phyloP scores from a whole-genome alignment of 352 stramenopile genomes.

The Phytophthora cajani region DNA sequence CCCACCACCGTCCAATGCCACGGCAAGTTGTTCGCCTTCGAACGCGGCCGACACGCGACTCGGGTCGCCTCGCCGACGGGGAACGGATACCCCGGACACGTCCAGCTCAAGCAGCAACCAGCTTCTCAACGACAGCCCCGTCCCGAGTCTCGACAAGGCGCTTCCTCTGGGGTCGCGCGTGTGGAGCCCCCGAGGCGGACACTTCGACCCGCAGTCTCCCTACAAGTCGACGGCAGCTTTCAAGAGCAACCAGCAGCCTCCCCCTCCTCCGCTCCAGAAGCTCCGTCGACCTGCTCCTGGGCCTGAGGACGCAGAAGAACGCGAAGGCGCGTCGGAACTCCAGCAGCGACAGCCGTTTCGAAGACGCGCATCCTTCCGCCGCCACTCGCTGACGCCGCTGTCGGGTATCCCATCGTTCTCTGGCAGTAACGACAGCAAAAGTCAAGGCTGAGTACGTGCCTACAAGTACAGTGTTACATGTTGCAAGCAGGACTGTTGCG shows the following conservation, averaged over 20 bases:
- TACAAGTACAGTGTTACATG: too few relatives aligned
- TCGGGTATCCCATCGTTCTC: constrained; percentile 11
- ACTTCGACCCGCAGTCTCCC: constrained; percentile 33
- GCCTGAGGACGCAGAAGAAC: constrained; percentile 19
- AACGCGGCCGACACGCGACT: constrained; percentile 22
- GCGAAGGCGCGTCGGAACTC: background rate
- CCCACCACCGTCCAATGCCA: constrained; percentile 18
- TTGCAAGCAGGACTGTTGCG: too few relatives aligned
- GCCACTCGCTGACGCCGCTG: constrained; percentile 20
- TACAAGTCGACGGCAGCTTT: constrained; percentile 33
- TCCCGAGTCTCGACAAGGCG: constrained; percentile 8
- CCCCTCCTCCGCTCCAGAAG: constrained; percentile 2
- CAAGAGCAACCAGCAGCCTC: constrained; percentile 18
- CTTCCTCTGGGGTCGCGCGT: constrained; percentile 14
- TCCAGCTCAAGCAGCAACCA: constrained; percentile 29
- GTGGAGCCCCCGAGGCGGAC: constrained; percentile 23
- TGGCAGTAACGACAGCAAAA: constrained; percentile 8
- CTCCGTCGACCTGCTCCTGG: constrained; percentile 22
- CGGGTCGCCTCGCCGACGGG: constrained; percentile 22
- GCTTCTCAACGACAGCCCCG: constrained; percentile 14
- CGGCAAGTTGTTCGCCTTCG: constrained; percentile 19
- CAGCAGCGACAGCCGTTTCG: constrained; percentile 21
- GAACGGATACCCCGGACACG: constrained; percentile 13
- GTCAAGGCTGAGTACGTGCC: background rate
- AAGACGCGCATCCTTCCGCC: constrained; percentile 28